Conservation (phyloP, 2,329 filamentous ascomycete genomes). For the Trichoderma harzianum region DNA sequence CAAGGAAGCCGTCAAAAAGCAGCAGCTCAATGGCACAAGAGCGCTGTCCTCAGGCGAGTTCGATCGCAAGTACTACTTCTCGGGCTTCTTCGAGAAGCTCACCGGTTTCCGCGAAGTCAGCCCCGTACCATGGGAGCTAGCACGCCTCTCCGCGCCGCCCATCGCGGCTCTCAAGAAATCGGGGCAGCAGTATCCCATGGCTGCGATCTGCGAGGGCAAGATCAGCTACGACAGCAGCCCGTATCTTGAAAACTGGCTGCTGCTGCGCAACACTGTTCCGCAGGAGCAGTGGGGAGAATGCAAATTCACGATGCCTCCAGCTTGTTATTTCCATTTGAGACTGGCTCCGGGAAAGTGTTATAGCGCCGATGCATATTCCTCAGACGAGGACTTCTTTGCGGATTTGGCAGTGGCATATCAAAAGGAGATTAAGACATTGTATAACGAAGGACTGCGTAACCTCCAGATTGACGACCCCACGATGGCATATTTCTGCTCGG, state of each 20-base stretch:
- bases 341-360: slow-evolving; percentile 53
- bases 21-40: slow-evolving; percentile 60
- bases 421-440: slow-evolving; percentile 52
- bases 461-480: slow-evolving; percentile 63
- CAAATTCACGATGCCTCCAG: slow-evolving; percentile 66
- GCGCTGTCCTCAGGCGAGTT: slow-evolving; percentile 70
- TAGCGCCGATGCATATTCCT: slow-evolving; percentile 48
- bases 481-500: slow-evolving; percentile 63
- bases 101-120: slow-evolving; percentile 38
- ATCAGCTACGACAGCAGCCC: slow-evolving; percentile 41
- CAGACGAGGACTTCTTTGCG: slow-evolving; percentile 54
- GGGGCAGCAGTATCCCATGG: slow-evolving; percentile 39
- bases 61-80: slow-evolving; percentile 48
- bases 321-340: slow-evolving; percentile 62
- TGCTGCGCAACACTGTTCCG: slow-evolving; percentile 44
- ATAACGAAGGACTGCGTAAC: slow-evolving; percentile 53
- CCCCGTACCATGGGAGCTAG: slow-evolving; percentile 38
- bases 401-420: slow-evolving; percentile 56
- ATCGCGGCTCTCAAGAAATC: slow-evolving; percentile 38
- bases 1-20: slow-evolving; percentile 60
- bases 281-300: slow-evolving; percentile 58
- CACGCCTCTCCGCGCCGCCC: slow-evolving; percentile 37
- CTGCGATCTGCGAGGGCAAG: slow-evolving; percentile 41
- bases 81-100: slow-evolving; percentile 48
- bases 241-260: slow-evolving; percentile 42